Evolutionary conservation across 2,329 filamentous ascomycete genomes (phyloP), one percentile per base, ranked within the genome.

Genomic region (Beauveria sp.): DNA sequence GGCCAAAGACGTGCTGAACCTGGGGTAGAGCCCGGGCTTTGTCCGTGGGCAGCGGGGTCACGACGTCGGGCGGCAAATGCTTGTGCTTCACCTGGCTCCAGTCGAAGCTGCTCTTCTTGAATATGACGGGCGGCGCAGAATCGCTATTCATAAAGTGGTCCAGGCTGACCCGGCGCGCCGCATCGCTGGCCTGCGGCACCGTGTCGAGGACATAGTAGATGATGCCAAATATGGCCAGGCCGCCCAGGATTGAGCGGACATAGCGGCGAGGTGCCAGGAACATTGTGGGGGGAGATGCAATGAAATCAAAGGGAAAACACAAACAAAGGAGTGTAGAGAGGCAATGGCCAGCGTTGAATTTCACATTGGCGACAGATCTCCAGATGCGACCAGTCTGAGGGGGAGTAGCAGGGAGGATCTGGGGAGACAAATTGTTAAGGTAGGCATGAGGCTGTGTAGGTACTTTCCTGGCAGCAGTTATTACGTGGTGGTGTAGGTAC

Each of bases 1-100:
- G 49, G 10, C 22, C 57, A 60, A 75, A 77, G 18, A 9, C 50
- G 64, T 72, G 69, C 65, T 79, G 77, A 26, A 79, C 70, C 22
- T 62, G 67, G 3, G 75, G 75, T 3, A 76, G 64, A 40, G 58
- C 54, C 6, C 58, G 61, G 24, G 54, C 40, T 16, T 61, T 60
- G 14, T 62, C 66, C 5, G 45, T 52, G 1, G 74, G 71, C 26
- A 74, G 66, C 30, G 63, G 64, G 8, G 59, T 64, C 8, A 67
- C 63, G 6, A 66, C 61, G 12, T 64, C 64, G 3, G 67, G 64
- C 3, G 71, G 68, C 34, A 64, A 62, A 58, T 72, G 66, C 24
- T 63, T 64, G 40, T 70, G 67, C 9, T 62, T 52, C 30, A 77
- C 71, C 38, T 59, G 63, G 58, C 66, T 66, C 74, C 74, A 77